These are phyloP conservation scores for Lactarius evosmus DNA, from an alignment of 768 basidiomycete species.

Conservation along the genomic window DNA sequence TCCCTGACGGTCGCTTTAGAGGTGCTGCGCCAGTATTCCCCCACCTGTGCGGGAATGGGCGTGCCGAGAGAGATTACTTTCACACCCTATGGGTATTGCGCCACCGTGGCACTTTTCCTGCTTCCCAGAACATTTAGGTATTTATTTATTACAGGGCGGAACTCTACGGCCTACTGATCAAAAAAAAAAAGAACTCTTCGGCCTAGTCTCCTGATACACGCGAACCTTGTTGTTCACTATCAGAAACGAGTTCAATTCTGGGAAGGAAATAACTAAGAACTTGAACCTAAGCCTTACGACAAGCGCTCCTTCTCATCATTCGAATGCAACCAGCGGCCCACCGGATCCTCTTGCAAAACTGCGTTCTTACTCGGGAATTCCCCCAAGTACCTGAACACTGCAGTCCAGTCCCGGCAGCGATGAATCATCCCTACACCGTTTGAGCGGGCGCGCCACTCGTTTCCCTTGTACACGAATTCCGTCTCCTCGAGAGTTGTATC, in stretches of 20 bases:
- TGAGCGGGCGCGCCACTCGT: background rate
- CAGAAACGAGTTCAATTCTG: no score
- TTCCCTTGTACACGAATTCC: background rate
- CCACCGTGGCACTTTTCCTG: no score
- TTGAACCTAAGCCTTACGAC: no score
- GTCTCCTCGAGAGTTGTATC: slow-evolving; percentile 33
- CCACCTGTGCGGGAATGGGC: slow-evolving; percentile 79
- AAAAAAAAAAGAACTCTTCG: no score
- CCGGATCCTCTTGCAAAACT: background rate
- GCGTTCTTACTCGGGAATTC: background rate
- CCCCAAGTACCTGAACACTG: background rate
- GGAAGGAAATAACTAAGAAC: no score
- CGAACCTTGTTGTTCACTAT: no score
- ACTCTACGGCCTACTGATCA: no score
- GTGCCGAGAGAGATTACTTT: slow-evolving; percentile 52
- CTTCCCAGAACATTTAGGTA: no score
- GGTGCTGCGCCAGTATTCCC: slow-evolving; percentile 64
- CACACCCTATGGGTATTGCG: slow-evolving; percentile 59
- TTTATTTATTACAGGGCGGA: no score
- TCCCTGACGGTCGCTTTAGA: slow-evolving; percentile 63
- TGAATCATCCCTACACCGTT: background rate
- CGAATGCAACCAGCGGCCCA: background rate
- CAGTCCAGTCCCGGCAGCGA: background rate
- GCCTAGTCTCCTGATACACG: no score
- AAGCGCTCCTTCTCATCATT: background rate